phyloP scores from a whole-genome alignment of 2,329 filamentous ascomycete species.

The Fusarium burgessii region DNA sequence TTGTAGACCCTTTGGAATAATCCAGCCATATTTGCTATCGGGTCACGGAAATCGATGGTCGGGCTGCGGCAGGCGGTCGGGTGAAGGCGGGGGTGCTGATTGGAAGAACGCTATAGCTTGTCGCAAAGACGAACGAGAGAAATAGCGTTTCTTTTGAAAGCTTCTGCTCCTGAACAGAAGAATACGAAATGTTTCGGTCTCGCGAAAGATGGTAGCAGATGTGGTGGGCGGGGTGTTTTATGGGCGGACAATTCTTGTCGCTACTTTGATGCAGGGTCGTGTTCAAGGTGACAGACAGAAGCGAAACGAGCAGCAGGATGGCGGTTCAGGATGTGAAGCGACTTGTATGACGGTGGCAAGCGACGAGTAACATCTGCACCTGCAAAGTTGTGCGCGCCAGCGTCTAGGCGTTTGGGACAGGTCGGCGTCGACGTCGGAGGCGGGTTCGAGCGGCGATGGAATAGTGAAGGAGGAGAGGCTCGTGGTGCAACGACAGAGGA shows the following conservation, averaged over 20 bases:
- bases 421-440: constrained; percentile 35
- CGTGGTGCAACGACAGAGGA: constrained; percentile 49
- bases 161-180: constrained; percentile 13
- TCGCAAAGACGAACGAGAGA: constrained; percentile 19
- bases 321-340: constrained; percentile 45
- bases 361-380: constrained; percentile 48
- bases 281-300: constrained; percentile 30
- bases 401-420: constrained; percentile 45
- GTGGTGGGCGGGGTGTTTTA: constrained; percentile 48
- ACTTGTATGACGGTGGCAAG: constrained; percentile 45
- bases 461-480: constrained; percentile 48
- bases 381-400: constrained; percentile 46
- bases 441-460: constrained; percentile 44
- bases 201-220: constrained; percentile 37
- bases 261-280: constrained; percentile 44
- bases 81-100: constrained; percentile 44
- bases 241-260: constrained; percentile 44
- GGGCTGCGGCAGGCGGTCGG: constrained; percentile 42
- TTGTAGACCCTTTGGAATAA: constrained; percentile 96
- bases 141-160: constrained; percentile 19
- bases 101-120: constrained; percentile 32
- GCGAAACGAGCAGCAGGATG: constrained; percentile 36
- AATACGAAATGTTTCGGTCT: constrained; percentile 32
- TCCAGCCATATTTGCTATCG: constrained; percentile 76
- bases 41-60: constrained; percentile 37